phyloP scores from a whole-genome alignment of 2,329 filamentous ascomycete genomes.

The Xylaria sp. region DNA sequence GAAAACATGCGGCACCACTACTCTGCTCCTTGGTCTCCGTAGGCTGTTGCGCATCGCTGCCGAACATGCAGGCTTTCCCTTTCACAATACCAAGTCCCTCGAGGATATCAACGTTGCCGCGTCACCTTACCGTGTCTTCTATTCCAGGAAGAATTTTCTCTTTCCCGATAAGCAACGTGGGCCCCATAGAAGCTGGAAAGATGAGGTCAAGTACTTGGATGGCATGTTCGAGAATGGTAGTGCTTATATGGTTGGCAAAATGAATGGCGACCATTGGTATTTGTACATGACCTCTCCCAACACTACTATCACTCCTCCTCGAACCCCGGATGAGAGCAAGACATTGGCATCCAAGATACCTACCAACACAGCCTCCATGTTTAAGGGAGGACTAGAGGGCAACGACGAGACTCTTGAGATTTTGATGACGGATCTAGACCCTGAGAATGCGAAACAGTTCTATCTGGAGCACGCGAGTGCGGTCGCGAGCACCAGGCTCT shows the following conservation, averaged over 20 bases:
- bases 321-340: constrained; percentile 72
- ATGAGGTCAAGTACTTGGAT: constrained; percentile 93
- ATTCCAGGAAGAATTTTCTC: constrained; percentile 98
- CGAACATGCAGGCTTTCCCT: constrained; percentile 86
- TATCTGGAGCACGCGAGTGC: constrained; percentile 80
- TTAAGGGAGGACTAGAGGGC: constrained; percentile 54
- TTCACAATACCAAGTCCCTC: constrained; percentile 73
- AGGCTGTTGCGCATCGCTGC: constrained; percentile 94
- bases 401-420: constrained; percentile 82
- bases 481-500: constrained; percentile 84
- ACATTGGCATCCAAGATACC: constrained; percentile 62
- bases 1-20: constrained; percentile 98
- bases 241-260: constrained; percentile 99
- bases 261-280: constrained; percentile 99
- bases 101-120: constrained; percentile 79
- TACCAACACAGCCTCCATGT: constrained; percentile 56
- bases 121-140: constrained; percentile 94
- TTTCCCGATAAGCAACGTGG: constrained; percentile 94
- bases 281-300: constrained; percentile 93
- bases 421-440: constrained; percentile 77
- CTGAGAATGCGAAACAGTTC: constrained; percentile 75
- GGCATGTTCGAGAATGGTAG: constrained; percentile 91
- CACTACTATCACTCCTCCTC: constrained; percentile 80
- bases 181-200: constrained; percentile 96
- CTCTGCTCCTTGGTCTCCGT: constrained; percentile 86